Evolutionary conservation across 2,329 filamentous ascomycete species (phyloP).

Genomic region (Monosporascus sp.): DNA sequence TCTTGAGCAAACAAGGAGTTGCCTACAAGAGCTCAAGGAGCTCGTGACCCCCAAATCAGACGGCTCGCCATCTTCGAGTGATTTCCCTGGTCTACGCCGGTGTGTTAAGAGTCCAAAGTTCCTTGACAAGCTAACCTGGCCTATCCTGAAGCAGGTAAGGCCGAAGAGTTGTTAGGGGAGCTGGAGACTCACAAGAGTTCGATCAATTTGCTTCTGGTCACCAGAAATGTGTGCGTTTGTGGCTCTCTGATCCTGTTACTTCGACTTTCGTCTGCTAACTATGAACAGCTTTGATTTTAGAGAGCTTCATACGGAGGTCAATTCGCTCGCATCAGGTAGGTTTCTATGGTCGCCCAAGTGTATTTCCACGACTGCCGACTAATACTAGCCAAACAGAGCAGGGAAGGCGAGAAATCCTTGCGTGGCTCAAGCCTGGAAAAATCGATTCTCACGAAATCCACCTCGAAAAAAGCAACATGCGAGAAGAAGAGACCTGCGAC

Average conservation of each 20-base stretch:
- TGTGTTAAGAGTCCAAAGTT: not conserved
- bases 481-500: slow-evolving; percentile 6
- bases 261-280: not conserved
- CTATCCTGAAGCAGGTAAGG: not conserved
- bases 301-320: not conserved
- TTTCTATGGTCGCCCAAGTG: not conserved
- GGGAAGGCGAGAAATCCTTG: not conserved
- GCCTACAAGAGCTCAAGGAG: not conserved
- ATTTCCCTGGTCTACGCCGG: not conserved
- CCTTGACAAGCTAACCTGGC: not conserved
- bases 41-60: not conserved
- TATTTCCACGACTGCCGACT: not conserved
- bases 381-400: not conserved
- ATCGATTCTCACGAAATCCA: slow-evolving; percentile 1
- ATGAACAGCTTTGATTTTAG: not conserved
- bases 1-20: not conserved
- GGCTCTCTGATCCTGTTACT: not conserved
- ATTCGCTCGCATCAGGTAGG: not conserved
- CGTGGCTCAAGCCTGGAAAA: not conserved
- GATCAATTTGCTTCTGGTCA: not conserved
- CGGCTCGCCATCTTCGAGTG: too few species aligned
- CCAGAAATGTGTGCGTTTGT: not conserved
- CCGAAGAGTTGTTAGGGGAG: not conserved
- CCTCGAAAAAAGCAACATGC: not conserved
- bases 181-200: slow-evolving; percentile 2